Conservation (phyloP, 2,329 filamentous ascomycete genomes). For the Diaporthe aspalathi region DNA sequence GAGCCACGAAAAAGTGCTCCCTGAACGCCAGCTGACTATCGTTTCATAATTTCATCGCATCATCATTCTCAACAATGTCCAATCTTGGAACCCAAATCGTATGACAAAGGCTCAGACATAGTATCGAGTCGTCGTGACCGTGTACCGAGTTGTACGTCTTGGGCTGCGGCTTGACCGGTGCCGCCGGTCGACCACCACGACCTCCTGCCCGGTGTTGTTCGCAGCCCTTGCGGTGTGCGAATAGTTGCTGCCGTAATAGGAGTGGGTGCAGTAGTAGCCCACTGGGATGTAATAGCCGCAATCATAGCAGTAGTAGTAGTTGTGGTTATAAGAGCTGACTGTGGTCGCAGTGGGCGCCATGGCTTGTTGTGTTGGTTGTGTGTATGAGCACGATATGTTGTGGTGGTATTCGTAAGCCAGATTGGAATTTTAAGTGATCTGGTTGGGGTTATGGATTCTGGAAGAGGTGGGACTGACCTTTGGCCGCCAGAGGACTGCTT, state of each 20-base stretch:
- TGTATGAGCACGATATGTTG: background rate
- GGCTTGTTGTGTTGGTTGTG: background rate
- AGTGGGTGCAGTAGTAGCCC: conserved; percentile 33
- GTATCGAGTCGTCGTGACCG: conserved; percentile 10
- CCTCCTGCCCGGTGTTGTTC: background rate
- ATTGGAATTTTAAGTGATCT: background rate
- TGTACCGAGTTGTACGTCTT: conserved; percentile 27
- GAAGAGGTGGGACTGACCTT: background rate
- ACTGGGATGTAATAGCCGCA: conserved; percentile 34
- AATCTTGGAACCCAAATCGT: background rate
- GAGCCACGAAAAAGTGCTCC: background rate
- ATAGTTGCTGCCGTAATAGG: conserved; percentile 19
- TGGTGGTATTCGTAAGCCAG: background rate
- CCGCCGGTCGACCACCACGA: conserved; percentile 13
- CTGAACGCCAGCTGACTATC: background rate
- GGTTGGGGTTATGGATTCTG: background rate
- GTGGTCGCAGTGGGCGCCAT: conserved; percentile 6
- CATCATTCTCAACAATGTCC: background rate
- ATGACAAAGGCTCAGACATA: background rate
- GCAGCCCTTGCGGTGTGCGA: background rate
- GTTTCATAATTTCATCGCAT: background rate
- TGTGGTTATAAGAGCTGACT: background rate
- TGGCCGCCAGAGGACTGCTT: background rate
- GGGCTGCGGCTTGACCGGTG: conserved; percentile 10
- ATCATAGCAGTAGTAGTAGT: conserved; percentile 32